Evolutionary conservation across 2,329 filamentous ascomycete genomes (phyloP), one percentile per base, ranked within the genome.

Genomic region (Diaporthe australafricana): DNA sequence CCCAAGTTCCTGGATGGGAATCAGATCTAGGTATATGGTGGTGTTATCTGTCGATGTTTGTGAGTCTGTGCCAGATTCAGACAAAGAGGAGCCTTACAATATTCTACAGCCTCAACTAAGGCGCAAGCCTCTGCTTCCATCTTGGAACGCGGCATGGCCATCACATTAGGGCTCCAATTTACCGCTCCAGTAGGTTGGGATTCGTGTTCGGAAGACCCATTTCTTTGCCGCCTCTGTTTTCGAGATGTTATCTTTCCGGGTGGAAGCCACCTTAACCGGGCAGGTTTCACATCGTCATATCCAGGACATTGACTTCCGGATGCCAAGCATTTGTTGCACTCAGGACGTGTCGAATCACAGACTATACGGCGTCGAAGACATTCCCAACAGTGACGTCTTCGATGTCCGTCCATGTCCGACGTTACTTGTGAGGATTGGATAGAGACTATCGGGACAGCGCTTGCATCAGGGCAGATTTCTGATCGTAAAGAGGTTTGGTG

Each of bases 1-100:
- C 42, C 42, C 42, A 63, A 63, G 42, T 38, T 63, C n/a, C 7
- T 48, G n/a, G 4, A 48, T 63, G 6, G 27, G 60, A n/a, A 63
- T 2, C 3, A 63, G 42, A 20, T 48, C 60, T 25, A 2, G 12
- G 5, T 63, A 48, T 11, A 63, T 48, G 42, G 40, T 35, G 60
- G 42, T 63, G 1, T 63, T 63, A 3, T 63, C 42, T 63, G 14
- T 25, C 3, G 1, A 22, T 35, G 27, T 63, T 12, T 35, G 27
- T 38, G n/a, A 25, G 4, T 45, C 6, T 30, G 27, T 25, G 20
- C 22, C n/a, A 11, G 20, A 20, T 25, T 6, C 5, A 11, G 42
- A 25, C 27, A 32, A 5, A 35, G 17, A 11, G 42, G 27, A 17
- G 3, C n/a, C 22, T 22, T 32, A 63, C 60, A 63, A n/a, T 48